Conservation (phyloP, 768 basidiomycete species). For the Heimioporus sp. region DNA sequence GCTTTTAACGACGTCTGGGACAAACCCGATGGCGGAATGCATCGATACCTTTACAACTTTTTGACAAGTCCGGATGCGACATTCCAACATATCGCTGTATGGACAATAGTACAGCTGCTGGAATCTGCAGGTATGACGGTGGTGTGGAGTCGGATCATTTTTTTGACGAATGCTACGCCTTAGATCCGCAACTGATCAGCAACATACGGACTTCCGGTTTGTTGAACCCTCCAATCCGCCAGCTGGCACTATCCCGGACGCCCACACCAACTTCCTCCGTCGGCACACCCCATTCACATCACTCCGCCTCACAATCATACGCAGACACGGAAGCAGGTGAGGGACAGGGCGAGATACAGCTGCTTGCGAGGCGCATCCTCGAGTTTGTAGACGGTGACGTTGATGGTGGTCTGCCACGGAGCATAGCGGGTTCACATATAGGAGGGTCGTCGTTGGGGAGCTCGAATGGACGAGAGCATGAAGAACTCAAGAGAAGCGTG, state of each 20-base stretch:
- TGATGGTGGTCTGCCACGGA: constrained; percentile 58
- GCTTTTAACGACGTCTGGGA: constrained; percentile 99
- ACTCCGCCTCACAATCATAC: constrained; percentile 67
- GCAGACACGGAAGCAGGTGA: constrained; percentile 84
- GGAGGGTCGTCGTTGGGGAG: constrained; percentile 69
- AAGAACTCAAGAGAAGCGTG: constrained; percentile 79
- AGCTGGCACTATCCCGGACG: constrained; percentile 70
- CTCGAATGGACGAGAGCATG: constrained; percentile 60
- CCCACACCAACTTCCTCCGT: constrained; percentile 69
- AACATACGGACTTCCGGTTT: constrained; percentile 85
- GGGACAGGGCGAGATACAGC: constrained; percentile 88
- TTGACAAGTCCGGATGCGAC: constrained; percentile 91
- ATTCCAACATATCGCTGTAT: constrained; percentile 99
- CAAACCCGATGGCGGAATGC: constrained; percentile 96
- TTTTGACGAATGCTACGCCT: background rate
- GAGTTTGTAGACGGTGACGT: constrained; percentile 81
- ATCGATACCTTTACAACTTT: constrained; percentile 92
- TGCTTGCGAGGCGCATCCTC: constrained; percentile 79
- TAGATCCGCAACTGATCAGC: constrained; percentile 85
- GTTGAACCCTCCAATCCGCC: constrained; percentile 83
- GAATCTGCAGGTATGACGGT: constrained; percentile 79
- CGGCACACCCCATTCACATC: constrained; percentile 72
- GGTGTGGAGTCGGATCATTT: background rate
- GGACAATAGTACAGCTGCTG: constrained; percentile 97
- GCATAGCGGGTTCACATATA: constrained; percentile 62